These are phyloP conservation scores for Leishmania aethiopica DNA, from an alignment of 208 protist species.

Conservation along the genomic window DNA sequence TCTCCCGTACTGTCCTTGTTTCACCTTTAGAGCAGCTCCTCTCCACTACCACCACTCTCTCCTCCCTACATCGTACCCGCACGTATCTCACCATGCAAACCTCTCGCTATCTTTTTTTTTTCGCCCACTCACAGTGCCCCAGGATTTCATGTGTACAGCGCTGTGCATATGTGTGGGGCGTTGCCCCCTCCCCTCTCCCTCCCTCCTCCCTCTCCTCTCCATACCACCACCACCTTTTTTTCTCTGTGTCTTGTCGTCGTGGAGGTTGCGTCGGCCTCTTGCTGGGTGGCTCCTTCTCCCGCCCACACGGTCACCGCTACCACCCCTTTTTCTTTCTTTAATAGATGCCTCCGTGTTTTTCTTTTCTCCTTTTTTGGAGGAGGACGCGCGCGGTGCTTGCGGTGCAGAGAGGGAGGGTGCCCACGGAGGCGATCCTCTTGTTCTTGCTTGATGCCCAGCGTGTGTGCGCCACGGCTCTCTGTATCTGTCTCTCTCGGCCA, in stretches of 20 bases:
- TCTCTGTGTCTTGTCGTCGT: constrained; percentile 2
- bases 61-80: not conserved
- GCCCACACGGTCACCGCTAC: not conserved
- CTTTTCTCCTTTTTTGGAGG: not conserved
- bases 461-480: not conserved
- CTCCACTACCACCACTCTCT: not conserved
- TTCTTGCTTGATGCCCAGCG: not conserved
- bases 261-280: not conserved
- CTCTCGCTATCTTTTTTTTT: not conserved
- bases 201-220: not conserved
- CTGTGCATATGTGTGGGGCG: not conserved
- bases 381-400: not conserved
- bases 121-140: not conserved
- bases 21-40: not conserved
- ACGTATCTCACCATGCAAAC: not conserved
- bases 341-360: not conserved
- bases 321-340: not conserved
- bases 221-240: not conserved
- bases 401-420: not conserved
- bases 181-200: not conserved
- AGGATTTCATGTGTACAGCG: not conserved
- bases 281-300: not conserved
- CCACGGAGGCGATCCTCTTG: not conserved
- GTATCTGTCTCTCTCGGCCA: not conserved
- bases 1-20: not conserved